Evolutionary conservation across 2,329 filamentous ascomycete species (phyloP).

Genomic region (Diaporthe destruens): DNA sequence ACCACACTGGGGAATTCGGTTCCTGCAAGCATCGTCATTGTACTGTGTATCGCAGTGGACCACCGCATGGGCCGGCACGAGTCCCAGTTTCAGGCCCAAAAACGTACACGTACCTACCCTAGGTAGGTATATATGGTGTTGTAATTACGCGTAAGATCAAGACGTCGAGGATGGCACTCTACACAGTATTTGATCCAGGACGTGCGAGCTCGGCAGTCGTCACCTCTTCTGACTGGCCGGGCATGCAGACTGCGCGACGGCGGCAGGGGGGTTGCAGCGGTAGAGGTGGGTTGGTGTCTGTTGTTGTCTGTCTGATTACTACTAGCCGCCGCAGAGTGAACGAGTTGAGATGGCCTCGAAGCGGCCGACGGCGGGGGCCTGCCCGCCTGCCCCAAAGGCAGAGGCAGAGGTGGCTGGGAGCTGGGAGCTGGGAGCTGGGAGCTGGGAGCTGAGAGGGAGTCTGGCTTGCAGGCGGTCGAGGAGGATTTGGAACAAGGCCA

Average conservation of each 20-base stretch:
- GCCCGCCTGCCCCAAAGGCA: slow-evolving; percentile 1
- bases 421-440: slow-evolving; percentile 2
- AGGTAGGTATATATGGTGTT: slow-evolving; percentile 10
- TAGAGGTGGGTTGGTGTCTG: not conserved
- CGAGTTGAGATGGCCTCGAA: slow-evolving; percentile 15
- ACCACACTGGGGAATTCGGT: slow-evolving; percentile 7
- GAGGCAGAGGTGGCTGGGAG: too few relatives aligned
- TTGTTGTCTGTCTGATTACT: not conserved
- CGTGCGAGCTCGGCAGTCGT: slow-evolving; percentile 30
- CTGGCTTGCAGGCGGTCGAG: slow-evolving; percentile 20
- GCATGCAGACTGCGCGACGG: slow-evolving; percentile 17
- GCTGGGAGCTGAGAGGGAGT: slow-evolving; percentile 5
- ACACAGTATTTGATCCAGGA: not conserved
- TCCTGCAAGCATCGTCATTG: slow-evolving; percentile 12
- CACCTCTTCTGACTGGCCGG: not conserved
- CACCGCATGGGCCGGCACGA: not conserved
- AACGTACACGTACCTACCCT: slow-evolving; percentile 19
- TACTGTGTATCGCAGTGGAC: not conserved
- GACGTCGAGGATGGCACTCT: slow-evolving; percentile 5
- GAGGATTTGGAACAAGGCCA: not conserved
- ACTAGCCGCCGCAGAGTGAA: slow-evolving; percentile 19
- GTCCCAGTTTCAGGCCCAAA: slow-evolving; percentile 18
- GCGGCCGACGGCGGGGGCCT: not conserved
- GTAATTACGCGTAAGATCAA: not conserved
- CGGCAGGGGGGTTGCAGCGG: slow-evolving; percentile 1